phyloP scores from a whole-genome alignment of 352 stramenopile genomes.

The Globisporangium apiculatum region DNA sequence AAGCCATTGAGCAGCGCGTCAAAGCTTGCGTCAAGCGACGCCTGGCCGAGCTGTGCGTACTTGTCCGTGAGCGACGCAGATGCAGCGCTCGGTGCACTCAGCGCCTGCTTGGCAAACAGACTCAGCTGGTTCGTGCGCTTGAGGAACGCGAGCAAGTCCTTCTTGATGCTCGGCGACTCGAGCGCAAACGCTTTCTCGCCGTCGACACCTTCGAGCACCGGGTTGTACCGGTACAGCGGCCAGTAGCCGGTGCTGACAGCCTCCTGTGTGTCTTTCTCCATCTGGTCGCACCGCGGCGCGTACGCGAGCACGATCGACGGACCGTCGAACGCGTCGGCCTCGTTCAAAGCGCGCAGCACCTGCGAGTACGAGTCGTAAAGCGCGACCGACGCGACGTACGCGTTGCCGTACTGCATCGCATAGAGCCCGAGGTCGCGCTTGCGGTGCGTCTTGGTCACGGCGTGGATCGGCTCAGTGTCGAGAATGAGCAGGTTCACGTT shows the following conservation, averaged over 20 bases:
- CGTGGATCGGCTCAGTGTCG: slow-evolving; percentile 67
- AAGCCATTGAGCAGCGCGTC: slow-evolving; percentile 70
- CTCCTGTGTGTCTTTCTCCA: slow-evolving; percentile 85
- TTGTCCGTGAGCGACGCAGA: slow-evolving; percentile 43
- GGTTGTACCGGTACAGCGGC: slow-evolving; percentile 92
- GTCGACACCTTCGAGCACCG: slow-evolving; percentile 58
- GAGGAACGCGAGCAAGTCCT: slow-evolving; percentile 86
- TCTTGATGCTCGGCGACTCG: slow-evolving; percentile 88
- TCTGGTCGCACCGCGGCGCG: slow-evolving; percentile 71
- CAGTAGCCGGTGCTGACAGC: slow-evolving; percentile 87
- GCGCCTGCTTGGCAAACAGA: slow-evolving; percentile 77
- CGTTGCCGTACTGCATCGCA: slow-evolving; percentile 92
- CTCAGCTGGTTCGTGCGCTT: slow-evolving; percentile 88
- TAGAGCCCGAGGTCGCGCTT: slow-evolving; percentile 91
- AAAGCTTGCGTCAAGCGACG: slow-evolving; percentile 80
- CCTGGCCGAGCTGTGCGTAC: slow-evolving; percentile 74
- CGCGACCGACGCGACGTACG: slow-evolving; percentile 89
- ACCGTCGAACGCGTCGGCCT: slow-evolving; percentile 86
- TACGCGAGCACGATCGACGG: slow-evolving; percentile 90
- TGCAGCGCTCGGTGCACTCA: slow-evolving; percentile 24
- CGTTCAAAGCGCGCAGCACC: slow-evolving; percentile 84
- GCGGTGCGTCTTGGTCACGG: slow-evolving; percentile 54
- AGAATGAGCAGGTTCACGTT: slow-evolving; percentile 76
- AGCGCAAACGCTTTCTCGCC: slow-evolving; percentile 87
- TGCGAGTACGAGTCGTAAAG: slow-evolving; percentile 87